Evolutionary conservation across 2,329 filamentous ascomycete genomes (phyloP), one percentile per base, ranked within the genome.

Genomic region (Fusarium drepaniforme): DNA sequence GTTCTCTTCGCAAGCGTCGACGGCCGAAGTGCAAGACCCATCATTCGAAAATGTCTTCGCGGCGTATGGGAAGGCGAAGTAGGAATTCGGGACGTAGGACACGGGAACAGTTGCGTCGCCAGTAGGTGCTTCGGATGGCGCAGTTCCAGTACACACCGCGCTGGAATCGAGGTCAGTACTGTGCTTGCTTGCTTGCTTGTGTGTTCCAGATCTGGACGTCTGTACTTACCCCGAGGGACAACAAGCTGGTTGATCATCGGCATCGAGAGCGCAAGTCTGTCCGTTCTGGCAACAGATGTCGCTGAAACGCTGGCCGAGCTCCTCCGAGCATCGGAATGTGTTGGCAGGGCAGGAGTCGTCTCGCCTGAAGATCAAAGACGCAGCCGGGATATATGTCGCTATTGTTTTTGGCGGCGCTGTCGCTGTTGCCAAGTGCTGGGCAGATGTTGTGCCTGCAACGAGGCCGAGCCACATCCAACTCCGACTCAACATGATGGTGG

Each of bases 21-120:
- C 82, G 18, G 89, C 90, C 0, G 86, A 84, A 5, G 85, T 85
- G 77, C 90, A 92, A 8, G 86, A 86, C 16, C 82, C 87, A 21
- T 82, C 80, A 74, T 91, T 86, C 68, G 82, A 78, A 71, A 90
- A 91, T 15, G 85, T 85, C 1, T 88, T 90, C 57, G 85, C 82
- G 62, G 90, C 85, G 77, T 89, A 89, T 2, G 90, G 90, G 79
- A 91, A 92, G 13, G 88, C 86, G 79, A 91, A 92, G 81, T 88
- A 91, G 30, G 83, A 75, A 79, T 92, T 92, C 49, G 85, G 81
- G 21, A 92, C 89, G 78, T 86, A 90, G 38, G 89, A 89, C 23
- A 84, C 83, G 2, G 82, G 77, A 23, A 82, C 80, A 4, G 85
- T 84, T 15, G 83, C 82, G 74, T 35, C 80, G 33, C 73, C 78